Conservation (phyloP, 2,329 filamentous ascomycete genomes). For the Penicillium crustosum region DNA sequence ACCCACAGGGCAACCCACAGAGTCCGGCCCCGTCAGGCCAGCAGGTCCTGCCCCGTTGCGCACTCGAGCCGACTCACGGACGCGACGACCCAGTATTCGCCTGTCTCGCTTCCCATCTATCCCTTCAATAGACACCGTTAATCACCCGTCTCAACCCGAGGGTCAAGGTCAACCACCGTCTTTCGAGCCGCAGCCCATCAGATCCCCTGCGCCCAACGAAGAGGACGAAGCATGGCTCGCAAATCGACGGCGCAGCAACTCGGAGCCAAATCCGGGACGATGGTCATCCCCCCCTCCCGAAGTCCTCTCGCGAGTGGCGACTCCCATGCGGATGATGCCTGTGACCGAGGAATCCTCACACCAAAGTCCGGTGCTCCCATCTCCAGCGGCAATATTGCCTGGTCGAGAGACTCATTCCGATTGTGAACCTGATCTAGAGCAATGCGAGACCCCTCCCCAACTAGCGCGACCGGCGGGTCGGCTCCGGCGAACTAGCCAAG, state of each 20-base stretch:
- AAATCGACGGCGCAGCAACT: slow-evolving; percentile 42
- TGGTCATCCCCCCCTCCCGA: slow-evolving; percentile 31
- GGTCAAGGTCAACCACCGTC: slow-evolving; percentile 14
- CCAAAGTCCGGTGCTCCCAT: slow-evolving; percentile 14
- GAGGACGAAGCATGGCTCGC: slow-evolving; percentile 31
- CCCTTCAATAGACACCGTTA: slow-evolving; percentile 18
- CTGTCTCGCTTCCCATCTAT: slow-evolving; percentile 24
- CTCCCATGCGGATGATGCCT: slow-evolving; percentile 32
- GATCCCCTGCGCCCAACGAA: slow-evolving; percentile 19
- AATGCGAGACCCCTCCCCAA: slow-evolving; percentile 16
- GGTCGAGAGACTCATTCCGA: not conserved
- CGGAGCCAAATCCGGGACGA: slow-evolving; percentile 40
- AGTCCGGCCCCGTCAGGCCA: slow-evolving; percentile 14
- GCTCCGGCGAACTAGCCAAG: slow-evolving; percentile 37
- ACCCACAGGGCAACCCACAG: slow-evolving; percentile 4
- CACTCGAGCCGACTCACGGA: slow-evolving; percentile 24
- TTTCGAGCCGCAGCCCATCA: slow-evolving; percentile 17
- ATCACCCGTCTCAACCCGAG: slow-evolving; percentile 12
- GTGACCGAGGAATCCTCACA: slow-evolving; percentile 36
- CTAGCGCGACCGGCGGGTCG: slow-evolving; percentile 18
- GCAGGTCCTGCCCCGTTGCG: slow-evolving; percentile 17
- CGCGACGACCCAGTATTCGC: slow-evolving; percentile 36
- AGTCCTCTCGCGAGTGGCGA: slow-evolving; percentile 22
- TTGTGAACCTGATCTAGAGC: slow-evolving; percentile 10
- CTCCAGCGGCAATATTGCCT: slow-evolving; percentile 4